Percentiles rank a stretch among this genome's conserved stretches.
Conservation (phyloP, 768 basidiomycete genomes). For the Cystofilobasidium macerans region DNA sequence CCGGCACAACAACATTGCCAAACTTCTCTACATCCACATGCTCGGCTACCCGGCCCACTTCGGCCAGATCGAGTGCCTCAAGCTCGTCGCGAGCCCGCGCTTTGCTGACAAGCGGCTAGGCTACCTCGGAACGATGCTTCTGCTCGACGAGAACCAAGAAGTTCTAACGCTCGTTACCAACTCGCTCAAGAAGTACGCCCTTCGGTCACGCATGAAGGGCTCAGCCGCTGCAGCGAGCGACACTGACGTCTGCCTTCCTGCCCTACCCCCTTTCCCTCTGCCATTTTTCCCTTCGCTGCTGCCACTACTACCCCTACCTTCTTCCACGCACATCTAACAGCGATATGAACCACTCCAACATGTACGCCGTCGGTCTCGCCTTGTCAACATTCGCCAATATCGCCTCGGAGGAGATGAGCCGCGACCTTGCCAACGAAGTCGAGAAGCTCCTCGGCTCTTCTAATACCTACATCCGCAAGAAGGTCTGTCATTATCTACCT, state of each 20-base stretch:
- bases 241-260: neutral
- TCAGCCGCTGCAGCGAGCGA: neutral
- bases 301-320: too few species aligned
- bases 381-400: constrained; percentile 98
- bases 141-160: constrained; percentile 95
- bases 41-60: constrained; percentile 97
- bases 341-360: constrained; percentile 98
- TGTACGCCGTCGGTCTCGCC: constrained; percentile 95
- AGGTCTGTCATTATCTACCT: constrained; percentile 47
- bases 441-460: constrained; percentile 94
- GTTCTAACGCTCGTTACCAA: constrained; percentile 95
- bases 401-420: constrained; percentile 98
- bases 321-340: constrained; percentile 41
- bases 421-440: constrained; percentile 93
- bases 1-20: constrained; percentile 94
- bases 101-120: constrained; percentile 94
- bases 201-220: too few species aligned
- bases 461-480: constrained; percentile 98
- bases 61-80: constrained; percentile 76
- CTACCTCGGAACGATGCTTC: constrained; percentile 93
- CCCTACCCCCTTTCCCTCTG: neutral
- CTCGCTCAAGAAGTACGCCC: constrained; percentile 84
- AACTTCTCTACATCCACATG: constrained; percentile 97
- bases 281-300: too few species aligned
- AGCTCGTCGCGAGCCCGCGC: constrained; percentile 71